Evolutionary conservation across 2,329 filamentous ascomycete genomes (phyloP).

Genomic region (Teratosphaeria viscida): DNA sequence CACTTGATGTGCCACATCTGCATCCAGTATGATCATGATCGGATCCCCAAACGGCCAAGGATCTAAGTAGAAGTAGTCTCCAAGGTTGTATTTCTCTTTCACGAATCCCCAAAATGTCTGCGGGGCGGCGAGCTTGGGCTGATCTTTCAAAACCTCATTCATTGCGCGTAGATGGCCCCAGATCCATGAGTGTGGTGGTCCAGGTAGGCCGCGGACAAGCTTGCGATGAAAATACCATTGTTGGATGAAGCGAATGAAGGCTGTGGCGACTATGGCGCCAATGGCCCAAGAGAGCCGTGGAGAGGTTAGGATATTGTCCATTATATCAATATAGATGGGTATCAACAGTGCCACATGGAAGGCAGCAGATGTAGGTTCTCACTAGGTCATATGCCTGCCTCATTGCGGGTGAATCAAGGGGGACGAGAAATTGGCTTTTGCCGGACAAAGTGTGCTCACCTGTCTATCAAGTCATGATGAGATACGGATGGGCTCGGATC

Average conservation of each 20-base stretch:
- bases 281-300: slow-evolving; percentile 15
- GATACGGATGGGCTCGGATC: background rate
- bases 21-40: slow-evolving; percentile 28
- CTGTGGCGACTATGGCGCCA: slow-evolving; percentile 12
- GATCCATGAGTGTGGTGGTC: slow-evolving; percentile 31
- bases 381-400: background rate
- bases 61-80: slow-evolving; percentile 35
- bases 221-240: slow-evolving; percentile 16
- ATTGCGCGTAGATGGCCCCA: slow-evolving; percentile 33
- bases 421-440: background rate
- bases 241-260: slow-evolving; percentile 17
- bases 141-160: slow-evolving; percentile 23
- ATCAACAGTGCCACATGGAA: background rate
- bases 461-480: background rate
- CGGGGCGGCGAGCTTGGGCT: slow-evolving; percentile 28
- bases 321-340: background rate
- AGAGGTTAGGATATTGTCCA: slow-evolving; percentile 8
- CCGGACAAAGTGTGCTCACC: background rate
- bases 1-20: slow-evolving; percentile 29
- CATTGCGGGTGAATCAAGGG: background rate
- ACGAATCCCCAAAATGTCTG: slow-evolving; percentile 27
- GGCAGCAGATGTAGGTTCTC: background rate
- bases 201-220: slow-evolving; percentile 22
- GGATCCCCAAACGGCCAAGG: slow-evolving; percentile 31
- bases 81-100: slow-evolving; percentile 26